Evolutionary conservation across 495 filamentous ascomycete genomes (phyloP).

Genomic region (Talaromyces ruber): DNA sequence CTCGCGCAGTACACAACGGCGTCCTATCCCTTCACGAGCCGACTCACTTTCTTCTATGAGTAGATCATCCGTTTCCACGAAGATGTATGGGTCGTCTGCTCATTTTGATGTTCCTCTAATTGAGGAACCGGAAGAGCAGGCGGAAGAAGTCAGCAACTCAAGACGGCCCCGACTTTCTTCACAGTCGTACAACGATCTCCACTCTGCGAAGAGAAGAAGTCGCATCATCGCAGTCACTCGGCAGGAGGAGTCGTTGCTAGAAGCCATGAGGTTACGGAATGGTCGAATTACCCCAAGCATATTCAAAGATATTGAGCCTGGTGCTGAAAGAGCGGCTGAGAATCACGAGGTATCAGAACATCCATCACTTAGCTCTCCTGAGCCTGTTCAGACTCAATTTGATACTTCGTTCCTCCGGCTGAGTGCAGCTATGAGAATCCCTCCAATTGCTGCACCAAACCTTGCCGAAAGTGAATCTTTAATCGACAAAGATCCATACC

Average conservation of each 20-base stretch:
- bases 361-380: slow-evolving; percentile 24
- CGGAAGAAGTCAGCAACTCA: background rate
- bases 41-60: slow-evolving; percentile 19
- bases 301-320: slow-evolving; percentile 42
- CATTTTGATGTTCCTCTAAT: background rate
- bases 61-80: slow-evolving; percentile 16
- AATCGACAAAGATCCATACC: slow-evolving; percentile 19
- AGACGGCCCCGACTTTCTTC: background rate
- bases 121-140: slow-evolving; percentile 1
- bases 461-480: slow-evolving; percentile 22
- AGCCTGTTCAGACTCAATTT: slow-evolving; percentile 26
- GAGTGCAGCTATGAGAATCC: slow-evolving; percentile 25
- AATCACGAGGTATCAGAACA: slow-evolving; percentile 23
- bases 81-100: slow-evolving; percentile 3
- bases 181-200: background rate
- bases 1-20: slow-evolving; percentile 16
- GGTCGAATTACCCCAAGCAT: slow-evolving; percentile 68
- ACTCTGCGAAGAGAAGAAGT: slow-evolving; percentile 29
- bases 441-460: background rate
- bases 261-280: slow-evolving; percentile 70
- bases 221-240: slow-evolving; percentile 78
- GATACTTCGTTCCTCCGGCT: slow-evolving; percentile 38
- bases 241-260: slow-evolving; percentile 76
- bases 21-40: slow-evolving; percentile 9
- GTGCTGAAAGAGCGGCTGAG: background rate